Conservation (phyloP, 306 rosid genomes). For the Quercus engelmannii region DNA sequence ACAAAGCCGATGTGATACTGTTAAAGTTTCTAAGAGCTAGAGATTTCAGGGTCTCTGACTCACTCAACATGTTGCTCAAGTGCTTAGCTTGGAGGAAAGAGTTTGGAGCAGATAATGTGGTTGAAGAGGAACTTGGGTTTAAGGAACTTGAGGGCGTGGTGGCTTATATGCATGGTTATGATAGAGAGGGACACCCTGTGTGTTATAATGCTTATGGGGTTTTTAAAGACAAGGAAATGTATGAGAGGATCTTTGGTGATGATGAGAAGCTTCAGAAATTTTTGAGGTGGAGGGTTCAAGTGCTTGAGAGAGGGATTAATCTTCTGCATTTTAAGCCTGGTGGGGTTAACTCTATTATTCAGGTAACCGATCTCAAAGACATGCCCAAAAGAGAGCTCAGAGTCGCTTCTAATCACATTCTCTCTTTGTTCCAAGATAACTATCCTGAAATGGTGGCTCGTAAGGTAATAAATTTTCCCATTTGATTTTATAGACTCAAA, state of each 20-base stretch:
- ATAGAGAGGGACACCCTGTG: constrained; percentile 84
- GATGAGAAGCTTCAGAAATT: constrained; percentile 87
- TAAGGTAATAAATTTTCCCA: constrained; percentile 42
- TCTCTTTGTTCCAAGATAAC: constrained; percentile 88
- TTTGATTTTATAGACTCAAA: background rate
- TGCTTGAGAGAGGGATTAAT: constrained; percentile 74
- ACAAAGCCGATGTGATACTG: constrained; percentile 75
- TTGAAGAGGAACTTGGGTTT: constrained; percentile 78
- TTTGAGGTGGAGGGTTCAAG: constrained; percentile 94
- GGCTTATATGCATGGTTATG: constrained; percentile 87
- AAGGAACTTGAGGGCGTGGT: constrained; percentile 92
- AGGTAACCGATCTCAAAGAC: constrained; percentile 93
- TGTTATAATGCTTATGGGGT: constrained; percentile 90
- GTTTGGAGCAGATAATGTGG: constrained; percentile 55
- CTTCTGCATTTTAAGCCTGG: constrained; percentile 86
- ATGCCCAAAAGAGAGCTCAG: constrained; percentile 96
- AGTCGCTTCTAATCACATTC: constrained; percentile 89
- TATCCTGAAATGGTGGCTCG: constrained; percentile 97
- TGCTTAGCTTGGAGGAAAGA: constrained; percentile 80
- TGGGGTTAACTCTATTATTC: constrained; percentile 81
- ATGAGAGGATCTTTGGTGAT: constrained; percentile 79
- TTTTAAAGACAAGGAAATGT: constrained; percentile 73
- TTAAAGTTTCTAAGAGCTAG: constrained; percentile 87
- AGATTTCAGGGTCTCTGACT: constrained; percentile 70
- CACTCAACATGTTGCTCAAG: constrained; percentile 59